Base-by-base conservation (phyloP, 768 basidiomycete species). In the Leccinum incarnatum region DNA sequence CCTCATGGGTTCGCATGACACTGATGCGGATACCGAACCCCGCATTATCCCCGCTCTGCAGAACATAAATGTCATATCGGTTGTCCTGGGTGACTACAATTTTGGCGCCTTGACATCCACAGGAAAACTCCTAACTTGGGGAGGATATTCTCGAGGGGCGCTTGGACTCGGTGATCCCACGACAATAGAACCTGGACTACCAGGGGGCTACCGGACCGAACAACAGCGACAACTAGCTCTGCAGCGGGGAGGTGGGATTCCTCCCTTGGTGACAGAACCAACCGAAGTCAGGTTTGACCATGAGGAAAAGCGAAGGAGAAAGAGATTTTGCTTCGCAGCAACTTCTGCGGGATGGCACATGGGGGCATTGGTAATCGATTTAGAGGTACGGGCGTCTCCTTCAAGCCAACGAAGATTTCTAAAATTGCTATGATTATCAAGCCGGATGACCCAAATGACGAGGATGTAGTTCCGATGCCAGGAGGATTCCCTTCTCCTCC, bases 81-180 rank as follows among this genome's bases (percentile, higher is more conserved):
- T 96, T 56, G 87, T 88, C 14, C 80, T 94, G 53, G 96, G 96
- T 5, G 96, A 98, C 73, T 97, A 95, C 72, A 96, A 98, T 76
- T 86, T 80, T 68, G 91, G 85, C 36, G 95, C 96, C 1, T 77
- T 97, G 65, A 95, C 93, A 3, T 78, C 82, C 40, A 72, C 78
- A 23, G 96, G 95, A 15, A 81, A 86, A 67, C 76, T 94, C 25
- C 76, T 88, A 19, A 91, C 94, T 11, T 95, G 91, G 93, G 93
- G 93, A 15, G 63, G 72, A 25, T 89, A 85, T 72, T 88, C 88
- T 21, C 70, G 75, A 30, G 95, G 95, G 11, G 94, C 94, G 2
- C 78, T 97, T 37, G 95, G 95, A 1, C 79, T 97, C 2, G 94
- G 95, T 4, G 85, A 92, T 70, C 91, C 93, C 1, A 72, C 74